phyloP scores from a whole-genome alignment of 1,139 yeast genomes.

The Candida pseudocylindracea region DNA sequence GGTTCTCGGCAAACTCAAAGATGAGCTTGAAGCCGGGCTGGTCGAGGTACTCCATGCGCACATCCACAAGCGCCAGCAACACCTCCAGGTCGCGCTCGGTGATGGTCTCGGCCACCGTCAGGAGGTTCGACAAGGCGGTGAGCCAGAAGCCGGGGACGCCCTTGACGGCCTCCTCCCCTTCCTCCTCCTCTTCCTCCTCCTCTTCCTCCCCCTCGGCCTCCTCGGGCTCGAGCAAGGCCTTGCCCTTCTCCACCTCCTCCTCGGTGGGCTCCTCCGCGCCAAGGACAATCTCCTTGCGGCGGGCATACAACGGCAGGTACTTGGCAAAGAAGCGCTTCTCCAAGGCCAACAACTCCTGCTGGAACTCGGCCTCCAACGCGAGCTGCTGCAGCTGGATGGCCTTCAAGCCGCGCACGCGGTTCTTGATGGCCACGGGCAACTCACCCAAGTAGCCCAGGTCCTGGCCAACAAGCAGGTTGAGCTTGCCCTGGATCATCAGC shows the following conservation, averaged over 20 bases:
- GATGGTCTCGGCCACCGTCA: constrained; percentile 65
- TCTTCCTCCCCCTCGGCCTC: constrained; percentile 19
- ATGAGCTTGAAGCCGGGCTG: constrained; percentile 81
- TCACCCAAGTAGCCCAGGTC: constrained; percentile 71
- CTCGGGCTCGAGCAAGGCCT: constrained; percentile 21
- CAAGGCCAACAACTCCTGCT: constrained; percentile 65
- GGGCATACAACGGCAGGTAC: constrained; percentile 58
- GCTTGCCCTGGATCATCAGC: constrained; percentile 78
- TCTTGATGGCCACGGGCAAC: constrained; percentile 54
- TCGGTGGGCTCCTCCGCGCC: constrained; percentile 63
- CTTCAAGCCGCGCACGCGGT: constrained; percentile 66
- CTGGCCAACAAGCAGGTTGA: constrained; percentile 66
- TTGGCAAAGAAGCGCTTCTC: constrained; percentile 60
- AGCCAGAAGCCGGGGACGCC: constrained; percentile 97
- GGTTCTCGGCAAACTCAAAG: constrained; percentile 63
- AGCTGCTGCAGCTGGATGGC: constrained; percentile 68
- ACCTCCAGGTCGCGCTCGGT: constrained; percentile 85
- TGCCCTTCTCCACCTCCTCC: constrained; percentile 63
- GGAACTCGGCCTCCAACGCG: constrained; percentile 77
- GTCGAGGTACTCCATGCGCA: constrained; percentile 63
- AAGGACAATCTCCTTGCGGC: constrained; percentile 47
- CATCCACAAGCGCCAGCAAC: constrained; percentile 40
- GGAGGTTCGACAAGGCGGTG: constrained; percentile 78
- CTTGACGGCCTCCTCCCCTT: constrained; percentile 17
- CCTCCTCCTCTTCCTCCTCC: constrained; percentile 19